phyloP scores from a whole-genome alignment of 2,329 filamentous ascomycete genomes.

The Hymenoscyphus albidus region DNA sequence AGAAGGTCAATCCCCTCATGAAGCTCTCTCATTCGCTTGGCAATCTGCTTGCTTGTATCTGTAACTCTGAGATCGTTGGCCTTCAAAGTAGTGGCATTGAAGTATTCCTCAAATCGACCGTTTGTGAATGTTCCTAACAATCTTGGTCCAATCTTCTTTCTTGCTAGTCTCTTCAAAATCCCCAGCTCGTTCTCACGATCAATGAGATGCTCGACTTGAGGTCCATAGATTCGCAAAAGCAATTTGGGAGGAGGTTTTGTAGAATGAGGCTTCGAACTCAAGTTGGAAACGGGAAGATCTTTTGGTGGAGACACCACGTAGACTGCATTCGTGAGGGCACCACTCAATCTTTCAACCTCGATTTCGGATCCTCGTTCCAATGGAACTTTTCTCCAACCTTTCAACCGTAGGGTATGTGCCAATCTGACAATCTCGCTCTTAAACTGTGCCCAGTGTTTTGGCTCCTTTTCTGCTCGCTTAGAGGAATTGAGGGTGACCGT shows the following conservation, averaged over 20 bases:
- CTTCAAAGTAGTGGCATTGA: constrained; percentile 79
- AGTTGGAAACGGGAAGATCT: constrained; percentile 44
- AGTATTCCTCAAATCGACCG: constrained; percentile 92
- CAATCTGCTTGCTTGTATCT: constrained; percentile 86
- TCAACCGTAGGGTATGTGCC: constrained; percentile 81
- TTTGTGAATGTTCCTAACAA: constrained; percentile 90
- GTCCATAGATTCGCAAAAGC: constrained; percentile 86
- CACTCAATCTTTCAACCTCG: constrained; percentile 73
- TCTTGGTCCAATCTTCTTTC: constrained; percentile 89
- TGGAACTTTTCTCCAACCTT: constrained; percentile 84
- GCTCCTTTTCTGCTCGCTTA: constrained; percentile 59
- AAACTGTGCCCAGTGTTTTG: constrained; percentile 77
- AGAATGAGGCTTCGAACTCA: constrained; percentile 37
- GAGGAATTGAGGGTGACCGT: constrained; percentile 40
- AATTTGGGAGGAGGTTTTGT: constrained; percentile 54
- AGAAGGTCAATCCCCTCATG: constrained; percentile 90
- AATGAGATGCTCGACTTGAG: constrained; percentile 92
- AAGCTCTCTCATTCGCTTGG: constrained; percentile 94
- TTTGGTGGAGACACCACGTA: constrained; percentile 86
- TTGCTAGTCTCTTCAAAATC: constrained; percentile 78
- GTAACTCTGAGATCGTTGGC: constrained; percentile 71
- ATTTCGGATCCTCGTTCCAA: constrained; percentile 66
- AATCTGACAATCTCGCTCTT: constrained; percentile 89
- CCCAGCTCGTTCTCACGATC: constrained; percentile 86
- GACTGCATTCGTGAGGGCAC: constrained; percentile 92